A percentile compares a stretch with the other conserved stretches of the same genome.
Conservation (phyloP, 2,329 filamentous ascomycete species). For the Sporothrix luriei region DNA sequence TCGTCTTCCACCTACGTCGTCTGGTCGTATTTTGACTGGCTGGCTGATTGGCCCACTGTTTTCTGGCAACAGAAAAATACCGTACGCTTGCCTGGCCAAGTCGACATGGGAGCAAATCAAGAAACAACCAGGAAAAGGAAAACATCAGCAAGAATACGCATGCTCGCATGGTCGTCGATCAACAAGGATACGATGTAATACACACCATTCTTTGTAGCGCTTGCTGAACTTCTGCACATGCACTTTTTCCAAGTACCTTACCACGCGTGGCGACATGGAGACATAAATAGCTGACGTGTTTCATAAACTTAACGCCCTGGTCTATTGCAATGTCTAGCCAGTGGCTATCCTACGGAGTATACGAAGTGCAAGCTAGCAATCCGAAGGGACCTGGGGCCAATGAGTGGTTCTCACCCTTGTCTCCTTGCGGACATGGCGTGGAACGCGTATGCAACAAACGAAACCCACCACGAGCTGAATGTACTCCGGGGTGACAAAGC, state of each 20-base stretch:
- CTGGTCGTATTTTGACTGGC: too few relatives aligned
- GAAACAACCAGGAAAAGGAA: neutral
- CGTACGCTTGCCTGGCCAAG: neutral
- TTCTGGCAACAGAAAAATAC: neutral
- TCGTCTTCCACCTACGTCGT: neutral
- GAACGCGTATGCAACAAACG: neutral
- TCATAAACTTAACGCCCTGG: neutral
- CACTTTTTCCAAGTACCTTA: too few relatives aligned
- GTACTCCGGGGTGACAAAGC: neutral
- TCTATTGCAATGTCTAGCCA: neutral
- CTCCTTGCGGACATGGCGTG: neutral
- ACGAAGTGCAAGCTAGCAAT: too few relatives aligned
- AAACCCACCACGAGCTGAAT: neutral
- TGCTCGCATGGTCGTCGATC: too few relatives aligned
- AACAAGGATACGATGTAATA: neutral
- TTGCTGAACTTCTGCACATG: too few relatives aligned
- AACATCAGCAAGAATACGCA: neutral
- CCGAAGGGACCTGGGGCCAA: too few relatives aligned
- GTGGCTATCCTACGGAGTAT: neutral
- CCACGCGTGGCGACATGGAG: neutral
- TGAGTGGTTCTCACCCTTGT: constrained; percentile 8
- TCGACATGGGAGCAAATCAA: constrained; percentile 2
- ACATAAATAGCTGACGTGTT: constrained; percentile 15
- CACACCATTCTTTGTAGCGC: neutral
- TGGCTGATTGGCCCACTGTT: neutral